Conservation (phyloP, 2,329 filamentous ascomycete genomes). For the Fusarium subtropicale region DNA sequence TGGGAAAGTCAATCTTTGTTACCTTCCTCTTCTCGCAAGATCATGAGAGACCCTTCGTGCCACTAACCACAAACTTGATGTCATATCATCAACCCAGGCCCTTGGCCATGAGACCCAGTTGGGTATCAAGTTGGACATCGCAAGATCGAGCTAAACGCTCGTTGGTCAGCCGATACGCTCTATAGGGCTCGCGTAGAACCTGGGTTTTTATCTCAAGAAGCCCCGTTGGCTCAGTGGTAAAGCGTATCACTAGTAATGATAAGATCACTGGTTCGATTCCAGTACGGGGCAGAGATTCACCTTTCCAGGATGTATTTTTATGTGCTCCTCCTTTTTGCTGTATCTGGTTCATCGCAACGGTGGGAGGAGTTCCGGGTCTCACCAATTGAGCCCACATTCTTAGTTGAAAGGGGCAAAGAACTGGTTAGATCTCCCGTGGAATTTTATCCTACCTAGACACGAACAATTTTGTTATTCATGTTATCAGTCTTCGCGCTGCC, state of each 20-base stretch:
- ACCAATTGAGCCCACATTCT: background rate
- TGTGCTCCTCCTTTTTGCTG: background rate
- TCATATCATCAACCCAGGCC: background rate
- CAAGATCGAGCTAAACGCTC: background rate
- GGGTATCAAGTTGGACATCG: background rate
- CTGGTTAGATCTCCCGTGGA: background rate
- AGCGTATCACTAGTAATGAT: constrained; percentile 1
- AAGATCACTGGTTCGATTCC: constrained; percentile 3
- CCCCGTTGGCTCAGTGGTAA: background rate
- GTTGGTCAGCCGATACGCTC: background rate
- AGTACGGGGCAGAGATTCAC: background rate
- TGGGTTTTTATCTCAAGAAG: background rate
- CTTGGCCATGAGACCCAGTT: background rate
- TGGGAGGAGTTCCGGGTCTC: background rate
- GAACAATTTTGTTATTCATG: background rate
- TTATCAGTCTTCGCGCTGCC: too few relatives aligned
- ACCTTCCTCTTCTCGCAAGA: constrained; percentile 23
- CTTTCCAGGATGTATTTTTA: background rate
- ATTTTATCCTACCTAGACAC: too few relatives aligned
- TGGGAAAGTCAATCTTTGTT: background rate
- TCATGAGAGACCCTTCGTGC: background rate
- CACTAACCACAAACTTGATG: background rate
- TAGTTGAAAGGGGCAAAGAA: background rate
- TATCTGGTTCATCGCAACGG: background rate
- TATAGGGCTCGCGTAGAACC: background rate